Conservation (phyloP, 306 rosid species). For the Lablab purpureus region DNA sequence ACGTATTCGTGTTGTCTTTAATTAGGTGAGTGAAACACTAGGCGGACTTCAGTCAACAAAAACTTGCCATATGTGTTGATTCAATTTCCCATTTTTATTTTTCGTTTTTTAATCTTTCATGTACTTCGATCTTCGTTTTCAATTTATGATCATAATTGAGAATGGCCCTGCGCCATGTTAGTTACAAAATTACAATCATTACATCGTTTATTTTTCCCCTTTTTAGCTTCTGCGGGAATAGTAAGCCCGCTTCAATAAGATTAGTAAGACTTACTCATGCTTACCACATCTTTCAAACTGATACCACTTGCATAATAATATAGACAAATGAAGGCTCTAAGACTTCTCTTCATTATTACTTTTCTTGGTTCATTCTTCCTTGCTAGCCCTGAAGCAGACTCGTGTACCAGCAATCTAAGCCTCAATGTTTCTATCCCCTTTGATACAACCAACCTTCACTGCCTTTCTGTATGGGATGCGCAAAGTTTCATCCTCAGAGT, state of each 20-base stretch:
- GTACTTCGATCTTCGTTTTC: conserved; percentile 19
- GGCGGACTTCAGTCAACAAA: not conserved
- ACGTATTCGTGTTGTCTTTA: conserved; percentile 15
- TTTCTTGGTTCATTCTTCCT: conserved; percentile 35
- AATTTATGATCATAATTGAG: conserved; percentile 47
- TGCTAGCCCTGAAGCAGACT: conserved; percentile 59
- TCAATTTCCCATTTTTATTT: not conserved
- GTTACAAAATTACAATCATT: conserved; percentile 50
- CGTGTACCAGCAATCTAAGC: conserved; percentile 61
- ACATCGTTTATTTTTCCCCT: conserved; percentile 29
- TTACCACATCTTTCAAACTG: conserved; percentile 32
- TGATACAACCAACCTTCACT: conserved; percentile 64
- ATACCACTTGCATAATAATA: conserved; percentile 1
- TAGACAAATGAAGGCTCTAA: conserved; percentile 49
- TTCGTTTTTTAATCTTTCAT: not conserved
- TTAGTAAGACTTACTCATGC: conserved; percentile 25
- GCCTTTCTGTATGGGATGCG: conserved; percentile 74
- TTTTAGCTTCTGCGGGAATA: conserved; percentile 28
- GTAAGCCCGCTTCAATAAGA: conserved; percentile 21
- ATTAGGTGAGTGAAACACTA: not conserved
- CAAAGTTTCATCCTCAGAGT: conserved; percentile 77
- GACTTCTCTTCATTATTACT: conserved; percentile 34
- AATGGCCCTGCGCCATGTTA: conserved; percentile 51
- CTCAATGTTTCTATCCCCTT: conserved; percentile 56
- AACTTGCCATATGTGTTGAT: not conserved